Conservation (phyloP, 495 filamentous ascomycete species). For the Rhypophila decipiens region DNA sequence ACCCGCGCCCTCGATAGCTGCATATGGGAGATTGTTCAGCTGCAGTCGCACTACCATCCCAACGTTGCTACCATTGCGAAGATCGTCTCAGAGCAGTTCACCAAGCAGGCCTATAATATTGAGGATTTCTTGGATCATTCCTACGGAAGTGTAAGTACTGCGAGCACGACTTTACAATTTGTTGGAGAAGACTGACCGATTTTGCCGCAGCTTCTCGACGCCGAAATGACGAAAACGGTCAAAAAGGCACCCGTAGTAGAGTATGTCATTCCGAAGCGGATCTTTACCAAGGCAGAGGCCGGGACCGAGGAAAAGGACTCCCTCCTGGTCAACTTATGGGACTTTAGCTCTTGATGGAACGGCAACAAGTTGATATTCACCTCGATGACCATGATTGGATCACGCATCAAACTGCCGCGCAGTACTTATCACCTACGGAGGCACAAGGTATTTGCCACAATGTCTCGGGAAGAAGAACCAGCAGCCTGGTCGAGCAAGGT, state of each 20-base stretch:
- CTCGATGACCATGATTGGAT: too few species aligned
- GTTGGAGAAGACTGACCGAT: too few species aligned
- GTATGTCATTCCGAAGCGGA: constrained; percentile 85
- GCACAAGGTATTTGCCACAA: not conserved
- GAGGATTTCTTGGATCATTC: constrained; percentile 97
- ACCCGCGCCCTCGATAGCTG: constrained; percentile 86
- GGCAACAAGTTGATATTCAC: too few species aligned
- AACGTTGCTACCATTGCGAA: constrained; percentile 91
- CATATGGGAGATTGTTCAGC: constrained; percentile 86
- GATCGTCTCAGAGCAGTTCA: constrained; percentile 96
- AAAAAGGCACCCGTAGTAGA: constrained; percentile 86
- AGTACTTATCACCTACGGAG: not conserved
- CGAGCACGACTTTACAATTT: too few species aligned
- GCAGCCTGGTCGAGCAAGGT: too few species aligned
- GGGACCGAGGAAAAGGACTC: constrained; percentile 36
- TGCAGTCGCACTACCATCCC: constrained; percentile 93
- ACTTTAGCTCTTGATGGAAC: constrained; percentile 33
- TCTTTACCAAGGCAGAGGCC: constrained; percentile 58
- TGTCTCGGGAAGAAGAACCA: not conserved
- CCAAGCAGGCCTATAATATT: constrained; percentile 82
- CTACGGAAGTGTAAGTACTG: constrained; percentile 67
- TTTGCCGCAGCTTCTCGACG: constrained; percentile 66
- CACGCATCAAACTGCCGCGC: too few species aligned
- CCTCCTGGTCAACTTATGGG: constrained; percentile 50
- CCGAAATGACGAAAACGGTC: constrained; percentile 72